Percentiles rank a stretch among this genome's conserved stretches.
phyloP scores from a whole-genome alignment of 176 grass and related monocot species.

The Alopecurus myosuroides region DNA sequence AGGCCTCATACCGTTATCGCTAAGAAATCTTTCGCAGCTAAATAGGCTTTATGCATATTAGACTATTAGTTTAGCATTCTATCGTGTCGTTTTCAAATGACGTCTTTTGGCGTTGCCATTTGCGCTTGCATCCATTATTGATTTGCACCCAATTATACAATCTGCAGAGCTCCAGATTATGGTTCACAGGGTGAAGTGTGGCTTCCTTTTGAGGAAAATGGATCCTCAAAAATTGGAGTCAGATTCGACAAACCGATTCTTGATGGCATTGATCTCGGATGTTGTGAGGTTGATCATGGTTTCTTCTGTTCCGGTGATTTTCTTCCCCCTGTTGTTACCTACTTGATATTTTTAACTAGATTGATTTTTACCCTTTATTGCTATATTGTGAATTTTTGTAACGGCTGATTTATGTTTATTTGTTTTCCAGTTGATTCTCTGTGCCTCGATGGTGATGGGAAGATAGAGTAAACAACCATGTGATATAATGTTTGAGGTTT shows the following conservation, averaged over 20 bases:
- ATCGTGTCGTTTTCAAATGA: background rate
- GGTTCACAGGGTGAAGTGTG: constrained; percentile 76
- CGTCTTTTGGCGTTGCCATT: background rate
- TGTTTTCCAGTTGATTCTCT: constrained; percentile 65
- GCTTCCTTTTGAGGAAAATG: constrained; percentile 90
- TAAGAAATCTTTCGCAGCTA: too few relatives aligned
- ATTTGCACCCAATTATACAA: constrained; percentile 20
- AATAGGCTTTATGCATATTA: too few relatives aligned
- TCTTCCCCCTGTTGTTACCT: background rate
- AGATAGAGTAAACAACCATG: constrained; percentile 70
- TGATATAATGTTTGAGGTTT: constrained; percentile 81
- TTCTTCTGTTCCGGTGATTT: constrained; percentile 79
- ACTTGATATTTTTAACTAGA: background rate
- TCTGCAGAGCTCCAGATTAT: constrained; percentile 79
- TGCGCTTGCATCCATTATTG: background rate
- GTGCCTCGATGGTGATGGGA: constrained; percentile 64
- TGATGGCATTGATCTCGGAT: too few relatives aligned
- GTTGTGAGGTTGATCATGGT: constrained; percentile 88
- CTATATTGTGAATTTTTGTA: constrained; percentile 16
- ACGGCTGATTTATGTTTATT: constrained; percentile 12
- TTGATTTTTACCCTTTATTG: constrained; percentile 26
- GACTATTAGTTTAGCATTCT: background rate
- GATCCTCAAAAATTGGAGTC: too few relatives aligned
- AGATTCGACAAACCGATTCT: too few relatives aligned
- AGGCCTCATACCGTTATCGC: too few relatives aligned